Base-by-base conservation (phyloP, 2,329 filamentous ascomycete species). In the Ophiostoma ulmi region DNA sequence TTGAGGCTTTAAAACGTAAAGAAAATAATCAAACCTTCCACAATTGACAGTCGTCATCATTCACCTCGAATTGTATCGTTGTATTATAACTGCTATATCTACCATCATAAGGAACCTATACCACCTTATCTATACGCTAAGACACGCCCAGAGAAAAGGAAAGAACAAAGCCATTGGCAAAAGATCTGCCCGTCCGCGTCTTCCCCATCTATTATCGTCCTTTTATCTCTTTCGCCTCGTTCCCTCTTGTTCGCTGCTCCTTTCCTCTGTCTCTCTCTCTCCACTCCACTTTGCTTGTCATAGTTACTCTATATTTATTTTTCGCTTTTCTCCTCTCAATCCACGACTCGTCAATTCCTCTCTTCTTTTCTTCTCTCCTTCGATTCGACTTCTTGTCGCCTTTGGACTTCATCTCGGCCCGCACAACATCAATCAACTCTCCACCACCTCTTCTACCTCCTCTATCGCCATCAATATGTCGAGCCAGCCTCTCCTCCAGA, bases 401-500 rank as follows among this genome's bases (percentile, higher is more conserved):
- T 35, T 35, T n/a, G 35, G 61, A 38, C 61, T n/a, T 20, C 65
- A 31, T 52, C 22, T 14, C 8, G 22, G 22, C 10, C 17, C 11
- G 48, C 48, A 38, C 61, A 64, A 3, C 61, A 64, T 11, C 61
- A 41, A 22, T 48, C 67, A 65, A 31, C 31, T 3, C 31, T 52
- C 17, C 55, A 67, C 61, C 61, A 7, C 48, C 7, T 20, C 36
- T 61, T 48, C 35, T 26, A n/a, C 36, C 11, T 63, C 69, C 39
- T 31, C 68, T 38, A 39, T 10, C 44, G n/a, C 41, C 14, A 5
- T 44, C 41, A 68, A 39, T 48, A 98, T 99, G 95, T 99, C 95
- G 74, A 93, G 90, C 80, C 94, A 97, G 83, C 95, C 95, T 78
- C 91, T 99, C 72, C 92, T 99, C 75, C 94, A 97, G 80, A 94